Evolutionary conservation across 495 filamentous ascomycete species (phyloP), one percentile per base, ranked within the genome.

Genomic region (Recurvomyces mirabilis): DNA sequence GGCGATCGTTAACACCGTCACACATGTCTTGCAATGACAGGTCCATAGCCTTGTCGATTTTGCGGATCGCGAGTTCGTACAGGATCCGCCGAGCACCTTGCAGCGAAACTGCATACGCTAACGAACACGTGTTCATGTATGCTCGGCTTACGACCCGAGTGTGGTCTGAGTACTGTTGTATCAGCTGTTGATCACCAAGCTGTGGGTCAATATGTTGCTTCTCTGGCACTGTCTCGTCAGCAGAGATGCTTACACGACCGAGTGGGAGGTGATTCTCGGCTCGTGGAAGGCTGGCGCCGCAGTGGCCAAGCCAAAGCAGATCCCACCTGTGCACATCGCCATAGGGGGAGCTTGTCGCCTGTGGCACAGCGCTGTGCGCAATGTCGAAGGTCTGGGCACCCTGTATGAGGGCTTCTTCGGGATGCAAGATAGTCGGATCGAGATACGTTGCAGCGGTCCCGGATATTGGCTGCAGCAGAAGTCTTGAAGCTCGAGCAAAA

Each of bases 261-360:
- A n/a, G n/a, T 18, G 46, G 46, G 5, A 21, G 17, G 17, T 34
- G 14, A 15, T 49, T 31, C 13, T 14, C 22, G 18, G 38, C 46
- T 4, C 14, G 5, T 15, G 46, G 30, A 20, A 49, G 36, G 12
- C 26, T 33, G 28, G 28, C n/a, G 15, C 46, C 46, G 32, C 46
- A 49, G 31, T 49, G 46, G 10, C 46, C 46, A 15, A 49, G 21
- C 46, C 46, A 49, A 26, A 49, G 23, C 3, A 49, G 14, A 18
- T 49, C 46, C 46, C 46, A 49, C 13, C 19, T 9, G 6, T 49
- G 23, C 11, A 49, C n/a, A 20, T 49, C 46, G 28, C 46, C 46
- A 17, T 49, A 49, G 9, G 46, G 46, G 22, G 28, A 35, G n/a
- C 15, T 49, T 11, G 21, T 30, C 1, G 46, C 29, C 20, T 34